These are phyloP conservation scores for Sporopachydermia cereana DNA, from an alignment of 1,139 yeast genomes.

Conservation along the genomic window DNA sequence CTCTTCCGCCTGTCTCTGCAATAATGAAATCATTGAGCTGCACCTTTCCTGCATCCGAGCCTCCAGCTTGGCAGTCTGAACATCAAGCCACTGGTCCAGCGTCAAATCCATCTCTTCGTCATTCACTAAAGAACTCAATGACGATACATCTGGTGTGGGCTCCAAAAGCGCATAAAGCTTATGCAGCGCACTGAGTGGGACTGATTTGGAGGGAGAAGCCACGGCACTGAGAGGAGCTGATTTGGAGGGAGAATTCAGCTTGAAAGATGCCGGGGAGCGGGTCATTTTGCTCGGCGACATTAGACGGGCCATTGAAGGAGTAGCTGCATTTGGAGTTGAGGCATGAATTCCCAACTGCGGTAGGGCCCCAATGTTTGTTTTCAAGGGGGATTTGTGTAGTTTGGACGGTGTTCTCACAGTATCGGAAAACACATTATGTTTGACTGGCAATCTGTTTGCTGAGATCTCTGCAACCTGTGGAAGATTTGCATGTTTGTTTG, in stretches of 20 bases:
- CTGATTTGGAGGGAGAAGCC: background rate
- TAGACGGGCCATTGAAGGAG: too few species aligned
- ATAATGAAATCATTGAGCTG: background rate
- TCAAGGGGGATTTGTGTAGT: conserved; percentile 3
- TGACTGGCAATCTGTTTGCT: too few species aligned
- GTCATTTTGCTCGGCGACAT: background rate
- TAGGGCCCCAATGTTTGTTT: background rate
- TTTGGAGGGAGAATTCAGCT: background rate
- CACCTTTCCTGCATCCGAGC: background rate
- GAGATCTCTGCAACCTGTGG: too few species aligned
- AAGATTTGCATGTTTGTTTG: too few species aligned
- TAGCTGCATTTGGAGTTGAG: too few species aligned
- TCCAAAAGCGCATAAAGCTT: background rate
- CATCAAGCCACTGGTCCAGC: conserved; percentile 1
- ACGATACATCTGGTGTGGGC: background rate
- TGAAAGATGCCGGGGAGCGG: background rate
- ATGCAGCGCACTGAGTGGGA: background rate
- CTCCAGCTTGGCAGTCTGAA: background rate
- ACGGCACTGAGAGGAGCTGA: background rate
- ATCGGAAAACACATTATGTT: too few species aligned
- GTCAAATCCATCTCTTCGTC: background rate
- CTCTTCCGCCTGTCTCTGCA: background rate
- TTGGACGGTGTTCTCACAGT: conserved; percentile 1
- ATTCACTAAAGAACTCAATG: background rate
- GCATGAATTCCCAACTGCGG: background rate